Conservation (phyloP, 1,284 basidiomycete genomes). For the Sporisorium scitamineum region DNA sequence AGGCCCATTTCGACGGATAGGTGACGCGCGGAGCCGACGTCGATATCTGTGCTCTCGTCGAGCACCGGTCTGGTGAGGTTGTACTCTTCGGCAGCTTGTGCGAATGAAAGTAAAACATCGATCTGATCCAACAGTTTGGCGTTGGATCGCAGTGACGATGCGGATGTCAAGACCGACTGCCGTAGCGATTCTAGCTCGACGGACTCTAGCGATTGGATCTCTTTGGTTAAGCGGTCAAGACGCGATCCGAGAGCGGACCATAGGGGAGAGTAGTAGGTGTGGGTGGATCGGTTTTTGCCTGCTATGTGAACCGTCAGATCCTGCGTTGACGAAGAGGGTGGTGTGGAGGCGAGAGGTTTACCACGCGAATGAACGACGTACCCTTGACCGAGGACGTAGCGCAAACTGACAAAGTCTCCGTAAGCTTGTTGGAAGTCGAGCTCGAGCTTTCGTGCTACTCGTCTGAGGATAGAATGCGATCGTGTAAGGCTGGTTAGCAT, state of each 20-base stretch:
- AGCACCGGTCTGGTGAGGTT: constrained; percentile 81
- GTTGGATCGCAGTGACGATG: constrained; percentile 74
- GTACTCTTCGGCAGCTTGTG: constrained; percentile 83
- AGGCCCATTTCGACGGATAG: constrained; percentile 92
- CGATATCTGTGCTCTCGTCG: constrained; percentile 73
- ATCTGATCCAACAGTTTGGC: constrained; percentile 87
- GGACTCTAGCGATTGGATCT: constrained; percentile 47
- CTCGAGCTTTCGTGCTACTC: constrained; percentile 46
- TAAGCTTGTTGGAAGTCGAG: constrained; percentile 28
- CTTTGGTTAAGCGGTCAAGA: constrained; percentile 39
- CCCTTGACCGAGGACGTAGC: constrained; percentile 62
- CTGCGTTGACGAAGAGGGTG: background rate
- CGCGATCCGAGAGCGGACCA: constrained; percentile 57
- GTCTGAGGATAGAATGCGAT: constrained; percentile 43
- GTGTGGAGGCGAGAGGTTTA: constrained; percentile 15
- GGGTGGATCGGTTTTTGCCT: constrained; percentile 55
- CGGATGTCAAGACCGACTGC: constrained; percentile 37
- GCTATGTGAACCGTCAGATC: constrained; percentile 45
- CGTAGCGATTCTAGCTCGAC: constrained; percentile 58
- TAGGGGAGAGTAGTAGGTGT: constrained; percentile 56
- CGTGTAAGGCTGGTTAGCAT: constrained; percentile 40
- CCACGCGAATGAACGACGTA: constrained; percentile 63
- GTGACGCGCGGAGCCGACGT: constrained; percentile 85
- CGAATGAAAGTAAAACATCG: constrained; percentile 85
- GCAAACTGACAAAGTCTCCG: constrained; percentile 50